Base-by-base conservation (phyloP, 164 flowering plant species). In the Sextonia rubra region DNA sequence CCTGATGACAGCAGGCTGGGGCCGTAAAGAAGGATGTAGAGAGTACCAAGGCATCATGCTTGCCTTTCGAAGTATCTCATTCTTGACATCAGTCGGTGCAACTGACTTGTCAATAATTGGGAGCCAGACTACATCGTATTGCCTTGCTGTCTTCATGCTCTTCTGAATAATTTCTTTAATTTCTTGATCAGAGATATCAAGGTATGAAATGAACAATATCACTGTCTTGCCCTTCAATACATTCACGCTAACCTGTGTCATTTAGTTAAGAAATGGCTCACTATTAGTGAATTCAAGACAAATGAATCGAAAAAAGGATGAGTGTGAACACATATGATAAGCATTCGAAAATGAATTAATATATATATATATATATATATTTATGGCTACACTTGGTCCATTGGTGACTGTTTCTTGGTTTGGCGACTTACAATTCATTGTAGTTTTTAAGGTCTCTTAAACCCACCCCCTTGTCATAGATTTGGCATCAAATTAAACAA, bases 81-180 rank as follows among this genome's bases (percentile, higher is more conserved):
- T 74, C 72, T 74, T 82, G 12, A 37, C 78, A 1, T 82, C 85
- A 1, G 66, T 78, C 91, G 88, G 83, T 27, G 84, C 79, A 18
- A 69, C 29, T 1, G 76, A 64, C 62, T 75, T 72, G 71, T 88
- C 94, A 9, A 83, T 79, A 0, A 93, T 74, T 0, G 99, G 99
- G 9, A 95, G 70, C 99, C 99, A 95, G 11, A 93, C 87, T 2
- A 95, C 79, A 81, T 95, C 97, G 60, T 84, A 91, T 2, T 82
- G 86, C 63, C 82, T 82, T 76, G 77, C 71, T 17, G 92, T 71
- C 12, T 89, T 90, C 2, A 29, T 76, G 80, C 88, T 89, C 75
- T 90, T 84, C 58, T 82, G 81, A 1, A 83, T 81, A 11, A 95
- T 86, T 15, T 90, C 76, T 2, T 69, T 62, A 4, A 91, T 80